Conservation (phyloP, 257 asterid genomes). For the Catharanthus roseus region DNA sequence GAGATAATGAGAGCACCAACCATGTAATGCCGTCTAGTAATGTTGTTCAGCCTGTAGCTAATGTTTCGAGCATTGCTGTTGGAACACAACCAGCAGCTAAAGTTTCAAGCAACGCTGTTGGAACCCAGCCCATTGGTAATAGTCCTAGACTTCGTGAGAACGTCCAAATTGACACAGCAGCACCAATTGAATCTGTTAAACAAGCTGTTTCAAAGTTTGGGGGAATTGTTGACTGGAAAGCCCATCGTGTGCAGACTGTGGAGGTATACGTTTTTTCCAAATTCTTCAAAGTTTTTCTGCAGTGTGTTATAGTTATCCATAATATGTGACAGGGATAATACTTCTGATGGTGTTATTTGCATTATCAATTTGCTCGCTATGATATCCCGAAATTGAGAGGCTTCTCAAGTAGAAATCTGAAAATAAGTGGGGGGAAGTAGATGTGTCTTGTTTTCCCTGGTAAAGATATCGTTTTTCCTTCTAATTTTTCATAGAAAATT, state of each 20-base stretch:
- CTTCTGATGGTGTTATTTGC: background rate
- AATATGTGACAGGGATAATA: background rate
- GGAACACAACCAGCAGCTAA: constrained; percentile 23
- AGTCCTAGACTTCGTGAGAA: constrained; percentile 25
- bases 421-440: background rate
- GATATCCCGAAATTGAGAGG: background rate
- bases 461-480: background rate
- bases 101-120: constrained; percentile 21
- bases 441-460: background rate
- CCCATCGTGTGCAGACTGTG: constrained; percentile 77
- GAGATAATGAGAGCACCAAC: constrained; percentile 25
- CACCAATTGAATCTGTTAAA: constrained; percentile 93
- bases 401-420: background rate
- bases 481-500: background rate
- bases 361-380: background rate
- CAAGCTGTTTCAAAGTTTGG: constrained; percentile 98
- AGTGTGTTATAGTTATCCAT: background rate
- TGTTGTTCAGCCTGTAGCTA: constrained; percentile 21
- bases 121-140: constrained; percentile 16
- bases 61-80: constrained; percentile 20
- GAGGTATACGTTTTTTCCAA: constrained; percentile 51
- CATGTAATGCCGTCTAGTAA: constrained; percentile 13
- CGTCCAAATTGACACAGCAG: constrained; percentile 66
- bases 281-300: background rate
- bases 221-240: constrained; percentile 99